A percentile compares a stretch with the other conserved stretches of the same genome.
Conservation (phyloP, 2,329 filamentous ascomycete genomes). For the Xylariales sp. region DNA sequence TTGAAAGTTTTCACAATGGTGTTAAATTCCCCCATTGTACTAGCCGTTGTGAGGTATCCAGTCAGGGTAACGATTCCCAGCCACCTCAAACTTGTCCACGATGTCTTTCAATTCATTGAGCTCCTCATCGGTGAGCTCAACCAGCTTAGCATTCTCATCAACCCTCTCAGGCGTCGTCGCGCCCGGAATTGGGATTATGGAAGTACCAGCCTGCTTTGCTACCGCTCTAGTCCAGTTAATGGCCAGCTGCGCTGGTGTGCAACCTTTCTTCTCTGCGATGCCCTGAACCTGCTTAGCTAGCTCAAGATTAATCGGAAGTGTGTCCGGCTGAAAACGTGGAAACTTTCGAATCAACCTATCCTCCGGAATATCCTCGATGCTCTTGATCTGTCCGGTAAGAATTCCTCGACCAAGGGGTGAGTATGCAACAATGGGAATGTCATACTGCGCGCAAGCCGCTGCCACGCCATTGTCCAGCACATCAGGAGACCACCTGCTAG, state of each 20-base stretch:
- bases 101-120: constrained; percentile 45
- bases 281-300: constrained; percentile 54
- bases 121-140: constrained; percentile 47
- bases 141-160: constrained; percentile 52
- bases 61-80: constrained; percentile 44
- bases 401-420: constrained; percentile 62
- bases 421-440: constrained; percentile 69
- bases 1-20: too few species aligned
- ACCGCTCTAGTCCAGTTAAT: constrained; percentile 57
- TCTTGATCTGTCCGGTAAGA: constrained; percentile 48
- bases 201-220: constrained; percentile 45
- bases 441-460: constrained; percentile 52
- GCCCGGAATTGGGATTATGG: constrained; percentile 64
- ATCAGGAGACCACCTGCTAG: too few species aligned
- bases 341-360: constrained; percentile 38
- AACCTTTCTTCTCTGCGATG: constrained; percentile 56
- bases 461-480: constrained; percentile 24
- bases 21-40: too few species aligned
- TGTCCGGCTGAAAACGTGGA: constrained; percentile 59
- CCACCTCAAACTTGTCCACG: constrained; percentile 40
- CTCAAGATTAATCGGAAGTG: constrained; percentile 60
- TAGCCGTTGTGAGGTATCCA: constrained; percentile 15
- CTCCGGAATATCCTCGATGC: constrained; percentile 48
- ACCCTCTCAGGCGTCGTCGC: constrained; percentile 53
- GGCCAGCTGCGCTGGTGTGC: constrained; percentile 60